These are phyloP conservation scores for Iberis pinnata DNA, from an alignment of 345 rosid genomes.

Conservation along the genomic window DNA sequence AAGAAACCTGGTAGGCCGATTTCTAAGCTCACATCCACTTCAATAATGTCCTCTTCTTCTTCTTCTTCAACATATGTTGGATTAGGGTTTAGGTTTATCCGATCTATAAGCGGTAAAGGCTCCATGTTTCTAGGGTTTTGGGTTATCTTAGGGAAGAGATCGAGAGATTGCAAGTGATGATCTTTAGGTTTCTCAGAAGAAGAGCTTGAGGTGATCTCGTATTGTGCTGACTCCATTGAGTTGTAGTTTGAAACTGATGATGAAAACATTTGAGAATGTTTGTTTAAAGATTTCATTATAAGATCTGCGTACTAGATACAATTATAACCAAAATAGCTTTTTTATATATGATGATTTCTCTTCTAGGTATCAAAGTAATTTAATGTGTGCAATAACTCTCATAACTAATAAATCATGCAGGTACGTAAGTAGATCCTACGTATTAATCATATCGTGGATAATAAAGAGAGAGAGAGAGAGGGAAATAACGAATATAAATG, in stretches of 20 bases:
- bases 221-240: conserved; percentile 26
- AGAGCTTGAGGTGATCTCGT: conserved; percentile 27
- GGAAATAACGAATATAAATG: neutral
- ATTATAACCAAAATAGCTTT: conserved; percentile 17
- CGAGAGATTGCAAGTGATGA: conserved; percentile 32
- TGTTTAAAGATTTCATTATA: conserved; percentile 12
- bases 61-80: conserved; percentile 8
- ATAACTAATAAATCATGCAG: conserved; percentile 24
- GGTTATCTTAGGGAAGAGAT: conserved; percentile 40
- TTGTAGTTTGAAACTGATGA: conserved; percentile 21
- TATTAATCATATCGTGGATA: neutral
- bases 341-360: conserved; percentile 27
- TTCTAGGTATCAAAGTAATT: conserved; percentile 8
- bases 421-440: conserved; percentile 19
- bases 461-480: conserved; percentile 7
- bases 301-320: neutral
- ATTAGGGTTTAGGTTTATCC: conserved; percentile 20
- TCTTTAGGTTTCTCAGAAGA: conserved; percentile 30
- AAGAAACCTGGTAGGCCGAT: conserved; percentile 65
- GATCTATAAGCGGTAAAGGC: conserved; percentile 27
- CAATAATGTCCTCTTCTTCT: conserved; percentile 22
- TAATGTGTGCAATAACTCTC: conserved; percentile 22
- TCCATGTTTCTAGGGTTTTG: conserved; percentile 6
- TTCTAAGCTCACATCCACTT: conserved; percentile 45
- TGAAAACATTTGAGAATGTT: conserved; percentile 16